phyloP scores from a whole-genome alignment of 2,329 filamentous ascomycete species.

The Colletotrichum zoysiae region DNA sequence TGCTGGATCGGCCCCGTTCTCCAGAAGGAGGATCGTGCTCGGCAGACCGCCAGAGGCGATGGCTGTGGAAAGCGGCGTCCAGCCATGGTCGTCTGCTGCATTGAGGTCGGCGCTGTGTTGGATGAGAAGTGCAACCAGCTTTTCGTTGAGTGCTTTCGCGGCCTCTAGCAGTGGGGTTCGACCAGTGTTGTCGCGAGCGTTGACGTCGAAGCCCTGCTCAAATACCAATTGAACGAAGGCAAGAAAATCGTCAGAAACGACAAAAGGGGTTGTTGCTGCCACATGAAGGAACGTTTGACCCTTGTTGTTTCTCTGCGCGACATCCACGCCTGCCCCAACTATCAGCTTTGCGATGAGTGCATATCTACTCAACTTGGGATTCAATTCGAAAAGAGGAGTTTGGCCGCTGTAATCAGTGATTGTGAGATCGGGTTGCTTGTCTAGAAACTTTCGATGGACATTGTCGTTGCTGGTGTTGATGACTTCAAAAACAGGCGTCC shows the following conservation, averaged over 20 bases:
- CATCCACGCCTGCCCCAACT: background rate
- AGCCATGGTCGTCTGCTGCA: background rate
- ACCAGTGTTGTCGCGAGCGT: background rate
- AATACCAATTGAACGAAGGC: background rate
- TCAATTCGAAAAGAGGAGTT: background rate
- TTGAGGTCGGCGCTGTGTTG: background rate
- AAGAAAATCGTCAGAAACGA: too few relatives aligned
- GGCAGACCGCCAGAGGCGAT: too few relatives aligned
- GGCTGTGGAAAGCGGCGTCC: background rate
- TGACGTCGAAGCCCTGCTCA: background rate
- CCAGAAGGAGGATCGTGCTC: too few relatives aligned
- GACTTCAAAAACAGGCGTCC: background rate
- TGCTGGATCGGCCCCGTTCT: background rate
- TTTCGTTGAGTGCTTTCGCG: rapidly evolving
- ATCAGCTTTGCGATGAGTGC: background rate
- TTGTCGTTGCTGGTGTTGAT: rapidly evolving
- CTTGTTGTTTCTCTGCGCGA: background rate
- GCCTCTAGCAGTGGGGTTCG: background rate
- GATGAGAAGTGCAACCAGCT: rapidly evolving
- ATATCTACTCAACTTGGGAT: rapidly evolving
- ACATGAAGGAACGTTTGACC: background rate
- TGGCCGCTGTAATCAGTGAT: background rate
- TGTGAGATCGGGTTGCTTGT: background rate
- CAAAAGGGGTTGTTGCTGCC: too few relatives aligned
- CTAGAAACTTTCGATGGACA: rapidly evolving